Base-by-base conservation (phyloP, 805 yeast genomes). In the Pichia eremophila region DNA sequence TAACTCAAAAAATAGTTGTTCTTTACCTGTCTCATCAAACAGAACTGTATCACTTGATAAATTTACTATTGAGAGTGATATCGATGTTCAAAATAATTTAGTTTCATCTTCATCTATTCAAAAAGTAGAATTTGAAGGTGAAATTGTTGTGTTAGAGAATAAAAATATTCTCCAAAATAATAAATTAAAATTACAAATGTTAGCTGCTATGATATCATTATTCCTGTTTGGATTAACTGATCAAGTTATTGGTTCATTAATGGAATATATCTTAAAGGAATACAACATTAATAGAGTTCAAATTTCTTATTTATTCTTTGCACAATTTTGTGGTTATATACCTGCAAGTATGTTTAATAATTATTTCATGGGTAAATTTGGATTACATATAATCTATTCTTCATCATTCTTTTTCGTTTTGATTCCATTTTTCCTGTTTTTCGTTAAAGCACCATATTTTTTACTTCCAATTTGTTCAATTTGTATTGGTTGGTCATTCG, bases 191-290 rank as follows among this genome's bases (percentile, higher is more conserved):
- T n/a, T 57, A 5, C 83, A 79, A 58, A 63, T 79, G 25, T 1
- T 64, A 0, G 58, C 71, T 0, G 59, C 70, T 1, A 73, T 66
- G 49, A 38, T 63, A 25, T 57, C 69, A 1, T 74, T 79, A 54
- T 57, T 70, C 2, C 56, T 77, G 2, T 61, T 76, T 49, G 88
- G 88, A 0, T 57, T 81, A 29, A 69, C 73, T 7, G 87, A 82
- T 54, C 83, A 81, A 57, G 68, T 83, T 0, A 60, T 79, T 17
- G 87, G 87, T 0, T 72, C 85, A 0, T 57, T 81, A 38, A 66
- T 82, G 50, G 83, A 84, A 2, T 64, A 71, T 37, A 52, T 80
- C 15, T 72, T 77, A 46, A 59, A 57, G 5, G 62, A 74, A 43
- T 81, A 79, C 57, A 31, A 63, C 1, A 68, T 79, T 7, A 64